A percentile compares a stretch with the other conserved stretches of the same genome.
Evolutionary conservation across 345 rosid species (phyloP).

Genomic region (Erysimum cheiranthoides): DNA sequence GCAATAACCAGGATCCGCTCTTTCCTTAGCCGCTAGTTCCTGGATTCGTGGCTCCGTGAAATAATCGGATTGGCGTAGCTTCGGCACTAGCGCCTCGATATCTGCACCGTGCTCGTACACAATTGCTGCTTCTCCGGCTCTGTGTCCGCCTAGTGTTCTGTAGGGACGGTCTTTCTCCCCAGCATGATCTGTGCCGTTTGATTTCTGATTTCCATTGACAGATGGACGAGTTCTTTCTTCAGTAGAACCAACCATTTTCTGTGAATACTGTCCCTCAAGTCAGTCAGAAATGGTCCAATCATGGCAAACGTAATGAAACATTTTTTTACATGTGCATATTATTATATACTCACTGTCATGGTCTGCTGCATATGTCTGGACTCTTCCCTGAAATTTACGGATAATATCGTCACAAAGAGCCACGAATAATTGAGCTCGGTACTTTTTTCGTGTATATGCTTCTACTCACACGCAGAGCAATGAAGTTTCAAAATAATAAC

Average conservation of each 20-base stretch:
- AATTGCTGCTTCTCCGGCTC: conserved; percentile 29
- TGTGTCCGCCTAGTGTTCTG: conserved; percentile 61
- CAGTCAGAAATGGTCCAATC: conserved; percentile 13
- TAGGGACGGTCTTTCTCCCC: conserved; percentile 62
- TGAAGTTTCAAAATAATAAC: background rate
- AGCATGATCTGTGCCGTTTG: conserved; percentile 61
- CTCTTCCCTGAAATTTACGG: conserved; percentile 51
- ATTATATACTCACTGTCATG: conserved; percentile 52
- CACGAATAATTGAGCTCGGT: background rate
- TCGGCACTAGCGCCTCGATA: conserved; percentile 93
- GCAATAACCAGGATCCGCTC: conserved; percentile 90
- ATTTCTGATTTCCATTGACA: conserved; percentile 54
- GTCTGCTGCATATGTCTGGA: conserved; percentile 48
- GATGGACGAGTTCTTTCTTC: conserved; percentile 39
- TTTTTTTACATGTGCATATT: background rate
- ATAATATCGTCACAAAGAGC: conserved; percentile 15
- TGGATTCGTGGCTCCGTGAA: conserved; percentile 92
- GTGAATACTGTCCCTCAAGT: conserved; percentile 36
- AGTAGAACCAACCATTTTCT: conserved; percentile 54
- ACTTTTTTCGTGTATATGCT: too few relatives aligned
- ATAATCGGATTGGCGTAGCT: conserved; percentile 82
- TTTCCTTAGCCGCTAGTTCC: conserved; percentile 95
- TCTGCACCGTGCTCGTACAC: conserved; percentile 56
- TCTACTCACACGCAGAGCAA: conserved; percentile 26
- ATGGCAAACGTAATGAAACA: background rate